These are phyloP conservation scores for Haplographium delicatum DNA, from an alignment of 495 filamentous ascomycete species.

Conservation along the genomic window DNA sequence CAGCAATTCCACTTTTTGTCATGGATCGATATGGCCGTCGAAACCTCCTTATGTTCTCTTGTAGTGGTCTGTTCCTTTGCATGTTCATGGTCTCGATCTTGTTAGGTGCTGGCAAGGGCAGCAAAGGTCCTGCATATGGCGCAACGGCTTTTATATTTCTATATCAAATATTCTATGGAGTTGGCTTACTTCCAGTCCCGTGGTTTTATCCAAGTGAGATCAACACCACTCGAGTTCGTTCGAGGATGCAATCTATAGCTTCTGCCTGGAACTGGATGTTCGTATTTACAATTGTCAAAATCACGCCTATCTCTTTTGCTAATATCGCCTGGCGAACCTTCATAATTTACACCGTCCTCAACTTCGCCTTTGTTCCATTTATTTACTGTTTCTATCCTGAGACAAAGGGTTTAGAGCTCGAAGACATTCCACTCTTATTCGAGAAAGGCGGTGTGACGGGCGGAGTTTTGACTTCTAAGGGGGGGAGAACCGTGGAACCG, in stretches of 20 bases:
- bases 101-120: constrained; percentile 33
- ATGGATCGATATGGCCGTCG: constrained; percentile 51
- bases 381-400: constrained; percentile 74
- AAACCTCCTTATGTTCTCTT: constrained; percentile 42
- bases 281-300: constrained; percentile 44
- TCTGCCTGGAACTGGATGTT: constrained; percentile 24
- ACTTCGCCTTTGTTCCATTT: constrained; percentile 60
- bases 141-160: constrained; percentile 37
- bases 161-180: constrained; percentile 38
- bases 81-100: constrained; percentile 32
- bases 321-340: constrained; percentile 45
- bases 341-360: constrained; percentile 56
- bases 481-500: constrained; percentile 6
- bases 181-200: constrained; percentile 36
- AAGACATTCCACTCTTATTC: constrained; percentile 74
- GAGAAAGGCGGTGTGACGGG: constrained; percentile 37
- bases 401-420: constrained; percentile 62
- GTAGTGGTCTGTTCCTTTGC: constrained; percentile 38
- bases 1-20: constrained; percentile 35
- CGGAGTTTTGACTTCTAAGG: constrained; percentile 4
- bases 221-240: constrained; percentile 8
- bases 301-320: constrained; percentile 41
- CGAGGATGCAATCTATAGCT: constrained; percentile 3
- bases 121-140: constrained; percentile 30
- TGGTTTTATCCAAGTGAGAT: constrained; percentile 27